Evolutionary conservation across 176 grass and related monocot genomes (phyloP), one percentile per base, ranked within the genome.

Genomic region (Carex myosuroides): DNA sequence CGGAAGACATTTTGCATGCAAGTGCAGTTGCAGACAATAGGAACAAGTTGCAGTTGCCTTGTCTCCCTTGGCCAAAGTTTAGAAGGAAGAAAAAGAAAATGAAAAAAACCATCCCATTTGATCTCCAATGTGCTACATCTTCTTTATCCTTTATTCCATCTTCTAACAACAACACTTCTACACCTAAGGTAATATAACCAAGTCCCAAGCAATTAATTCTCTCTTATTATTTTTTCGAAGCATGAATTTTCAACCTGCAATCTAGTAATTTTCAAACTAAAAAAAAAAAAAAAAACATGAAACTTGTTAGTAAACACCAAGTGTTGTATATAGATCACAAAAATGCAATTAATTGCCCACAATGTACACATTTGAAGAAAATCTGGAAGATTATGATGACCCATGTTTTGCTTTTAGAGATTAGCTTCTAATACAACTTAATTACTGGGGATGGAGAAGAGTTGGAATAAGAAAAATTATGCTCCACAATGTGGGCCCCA

Each of bases 1-100:
- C 39, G 22, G 80, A 83, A 55, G 41, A 64, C 59, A 50, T 33
- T 63, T 46, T 83, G 22, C 35, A 32, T 52, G 80, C 80, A 48
- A 68, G 80, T 50, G 2, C 33, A 64, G 24, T 55, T 77, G 9
- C 79, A 61, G 79, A 83, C 1, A 20, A 33, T 21, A 32, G 26
- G 60, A 54, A 33, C 11, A 68, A 83, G 60, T n/a, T 53, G 37
- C 11, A n/a, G 26, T 14, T 83, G 18, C 80, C 61, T 68, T 83
- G 39, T 17, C 3, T 81, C 1, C 79, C 58, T 14, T 81, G 79
- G 80, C 33, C 80, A 4, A 83, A 64, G 16, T 67, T 65, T 62
- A 83, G 67, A 2, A 83, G 26, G 42, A 83, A 83, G 80, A 56
- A 77, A 56, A 83, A 68, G 21, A 83, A 83, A 33, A 83, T 64